Percentiles rank a stretch among this genome's conserved stretches.
Evolutionary conservation across 1,284 basidiomycete species (phyloP).

Genomic region (Ganoderma lucidum): DNA sequence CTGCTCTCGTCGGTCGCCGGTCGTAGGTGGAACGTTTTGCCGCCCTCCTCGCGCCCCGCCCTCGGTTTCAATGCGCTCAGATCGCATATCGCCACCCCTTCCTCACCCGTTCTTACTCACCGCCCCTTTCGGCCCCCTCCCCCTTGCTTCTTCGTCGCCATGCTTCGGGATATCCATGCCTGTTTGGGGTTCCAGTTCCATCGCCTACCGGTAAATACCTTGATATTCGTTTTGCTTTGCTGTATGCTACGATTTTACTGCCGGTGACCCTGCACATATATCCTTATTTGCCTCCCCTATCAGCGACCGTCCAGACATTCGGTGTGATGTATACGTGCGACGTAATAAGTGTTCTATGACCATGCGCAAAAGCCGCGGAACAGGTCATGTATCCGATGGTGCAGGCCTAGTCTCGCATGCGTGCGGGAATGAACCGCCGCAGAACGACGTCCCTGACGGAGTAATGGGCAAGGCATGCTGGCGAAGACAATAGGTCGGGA

Average conservation of each 20-base stretch:
- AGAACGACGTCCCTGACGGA: constrained; percentile 88
- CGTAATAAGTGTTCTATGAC: not conserved
- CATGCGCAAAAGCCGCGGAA: not conserved
- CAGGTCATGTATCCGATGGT: not conserved
- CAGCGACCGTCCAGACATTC: not conserved
- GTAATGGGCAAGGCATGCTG: constrained; percentile 78
- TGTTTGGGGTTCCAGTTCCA: not conserved
- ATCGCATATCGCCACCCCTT: not conserved
- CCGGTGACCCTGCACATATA: constrained; percentile 5
- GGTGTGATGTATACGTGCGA: not conserved
- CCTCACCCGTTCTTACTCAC: not conserved
- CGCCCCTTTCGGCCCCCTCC: not conserved
- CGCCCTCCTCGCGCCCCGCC: not conserved
- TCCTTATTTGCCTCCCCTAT: constrained; percentile 4
- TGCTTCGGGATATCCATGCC: constrained; percentile 4
- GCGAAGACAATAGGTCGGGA: constrained; percentile 61
- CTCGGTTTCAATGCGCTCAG: constrained; percentile 1
- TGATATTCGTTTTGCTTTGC: not conserved
- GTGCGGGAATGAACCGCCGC: constrained; percentile 87
- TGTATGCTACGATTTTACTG: constrained; percentile 1
- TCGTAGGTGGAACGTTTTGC: constrained; percentile 12
- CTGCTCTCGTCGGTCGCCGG: not conserved
- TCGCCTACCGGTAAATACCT: constrained; percentile 8
- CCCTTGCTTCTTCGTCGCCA: not conserved
- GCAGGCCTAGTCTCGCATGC: constrained; percentile 83